Conservation (phyloP, 768 basidiomycete species). For the Myochromella boudieri region DNA sequence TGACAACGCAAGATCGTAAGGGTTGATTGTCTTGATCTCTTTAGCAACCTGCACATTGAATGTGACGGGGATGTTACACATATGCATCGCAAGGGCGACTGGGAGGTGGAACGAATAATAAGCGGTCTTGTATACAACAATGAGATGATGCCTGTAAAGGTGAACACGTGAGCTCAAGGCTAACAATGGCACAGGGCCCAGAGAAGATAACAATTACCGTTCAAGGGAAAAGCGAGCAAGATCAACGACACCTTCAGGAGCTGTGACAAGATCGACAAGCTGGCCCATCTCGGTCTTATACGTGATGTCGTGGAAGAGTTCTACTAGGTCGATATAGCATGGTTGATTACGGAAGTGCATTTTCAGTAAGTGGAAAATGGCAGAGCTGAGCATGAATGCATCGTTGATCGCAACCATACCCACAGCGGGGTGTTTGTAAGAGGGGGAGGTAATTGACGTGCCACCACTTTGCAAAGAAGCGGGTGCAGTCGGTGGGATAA, state of each 20-base stretch:
- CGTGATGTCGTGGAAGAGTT: constrained; percentile 87
- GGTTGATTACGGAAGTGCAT: constrained; percentile 76
- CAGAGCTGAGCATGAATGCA: constrained; percentile 91
- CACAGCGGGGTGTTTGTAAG: constrained; percentile 41
- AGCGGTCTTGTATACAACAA: constrained; percentile 97
- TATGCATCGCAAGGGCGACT: constrained; percentile 89
- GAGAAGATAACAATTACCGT: constrained; percentile 46
- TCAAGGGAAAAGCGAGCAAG: constrained; percentile 84
- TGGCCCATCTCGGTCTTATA: constrained; percentile 97
- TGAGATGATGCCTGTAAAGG: constrained; percentile 71
- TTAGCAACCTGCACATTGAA: constrained; percentile 31
- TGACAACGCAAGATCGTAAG: constrained; percentile 71
- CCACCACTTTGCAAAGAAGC: neutral
- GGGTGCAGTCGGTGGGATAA: neutral
- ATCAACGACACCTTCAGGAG: constrained; percentile 88
- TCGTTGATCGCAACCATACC: constrained; percentile 94
- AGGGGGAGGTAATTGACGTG: constrained; percentile 5
- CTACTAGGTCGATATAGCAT: constrained; percentile 88
- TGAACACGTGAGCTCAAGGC: neutral
- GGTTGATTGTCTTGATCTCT: constrained; percentile 33
- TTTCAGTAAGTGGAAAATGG: constrained; percentile 91
- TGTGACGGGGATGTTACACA: constrained; percentile 60
- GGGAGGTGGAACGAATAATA: constrained; percentile 99
- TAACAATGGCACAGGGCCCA: neutral
- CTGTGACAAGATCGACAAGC: constrained; percentile 93